Conservation (phyloP, 495 filamentous ascomycete genomes). For the Diplogelasinospora grovesii region DNA sequence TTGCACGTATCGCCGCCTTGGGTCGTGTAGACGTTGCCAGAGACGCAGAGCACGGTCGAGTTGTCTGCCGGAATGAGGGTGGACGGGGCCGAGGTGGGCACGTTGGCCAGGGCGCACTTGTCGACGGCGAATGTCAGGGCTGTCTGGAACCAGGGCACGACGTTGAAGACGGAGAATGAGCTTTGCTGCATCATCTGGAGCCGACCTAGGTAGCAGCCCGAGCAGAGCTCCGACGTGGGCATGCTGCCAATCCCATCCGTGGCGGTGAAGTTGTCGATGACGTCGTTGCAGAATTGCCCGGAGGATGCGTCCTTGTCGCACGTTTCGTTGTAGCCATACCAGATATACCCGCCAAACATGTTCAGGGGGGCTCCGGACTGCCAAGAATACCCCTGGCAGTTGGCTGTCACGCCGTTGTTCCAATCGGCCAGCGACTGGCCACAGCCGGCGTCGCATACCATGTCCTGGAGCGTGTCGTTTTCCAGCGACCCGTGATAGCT, state of each 20-base stretch:
- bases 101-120: background rate
- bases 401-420: background rate
- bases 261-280: constrained; percentile 9
- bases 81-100: background rate
- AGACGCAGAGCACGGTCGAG: constrained; percentile 9
- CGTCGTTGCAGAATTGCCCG: constrained; percentile 7
- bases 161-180: constrained; percentile 16
- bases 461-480: background rate
- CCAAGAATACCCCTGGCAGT: background rate
- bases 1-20: constrained; percentile 20
- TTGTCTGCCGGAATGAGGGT: background rate
- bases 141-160: background rate
- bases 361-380: constrained; percentile 2
- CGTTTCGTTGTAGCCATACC: constrained; percentile 16
- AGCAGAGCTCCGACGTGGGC: constrained; percentile 14
- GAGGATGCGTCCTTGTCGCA: constrained; percentile 11
- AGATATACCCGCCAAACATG: background rate
- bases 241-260: constrained; percentile 9
- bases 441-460: background rate
- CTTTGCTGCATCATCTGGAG: constrained; percentile 16
- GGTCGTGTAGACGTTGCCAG: constrained; percentile 17
- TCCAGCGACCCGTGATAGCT: background rate
- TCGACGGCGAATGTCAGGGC: no score
- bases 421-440: background rate
- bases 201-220: constrained; percentile 11